Percentiles rank a stretch among this genome's conserved stretches.
Evolutionary conservation across 1,284 basidiomycete genomes (phyloP).

Genomic region (Rhizoctonia solani): DNA sequence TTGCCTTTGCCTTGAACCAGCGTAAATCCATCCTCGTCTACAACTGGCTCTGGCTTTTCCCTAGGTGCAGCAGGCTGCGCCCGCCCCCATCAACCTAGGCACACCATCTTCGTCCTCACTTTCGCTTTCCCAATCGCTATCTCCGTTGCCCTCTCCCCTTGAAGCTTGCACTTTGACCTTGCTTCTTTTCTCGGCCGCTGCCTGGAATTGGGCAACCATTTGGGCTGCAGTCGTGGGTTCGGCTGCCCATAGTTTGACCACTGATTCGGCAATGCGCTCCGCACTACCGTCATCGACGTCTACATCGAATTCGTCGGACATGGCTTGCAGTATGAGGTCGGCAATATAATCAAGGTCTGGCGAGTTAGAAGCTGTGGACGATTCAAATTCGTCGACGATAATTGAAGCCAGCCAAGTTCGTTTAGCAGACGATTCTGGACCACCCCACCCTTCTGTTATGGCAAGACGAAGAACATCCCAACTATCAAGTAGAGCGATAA

Average conservation of each 20-base stretch:
- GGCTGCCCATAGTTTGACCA: slow-evolving; percentile 69
- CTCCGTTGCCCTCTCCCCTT: slow-evolving; percentile 49
- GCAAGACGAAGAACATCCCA: slow-evolving; percentile 87
- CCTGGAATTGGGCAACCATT: slow-evolving; percentile 60
- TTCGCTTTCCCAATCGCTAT: slow-evolving; percentile 51
- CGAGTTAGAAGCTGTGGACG: slow-evolving; percentile 46
- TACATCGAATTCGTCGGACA: slow-evolving; percentile 84
- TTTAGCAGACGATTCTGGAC: slow-evolving; percentile 69
- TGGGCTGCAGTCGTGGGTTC: slow-evolving; percentile 50
- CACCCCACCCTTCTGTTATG: slow-evolving; percentile 82
- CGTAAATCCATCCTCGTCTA: slow-evolving; percentile 89
- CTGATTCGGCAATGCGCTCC: slow-evolving; percentile 67
- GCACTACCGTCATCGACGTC: slow-evolving; percentile 80
- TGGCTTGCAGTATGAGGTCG: slow-evolving; percentile 74
- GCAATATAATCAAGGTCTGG: slow-evolving; percentile 79
- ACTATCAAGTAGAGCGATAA: slow-evolving; percentile 73
- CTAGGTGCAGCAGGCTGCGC: slow-evolving; percentile 39
- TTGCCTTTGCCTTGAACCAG: slow-evolving; percentile 70
- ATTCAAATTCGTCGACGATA: slow-evolving; percentile 83
- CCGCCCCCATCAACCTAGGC: slow-evolving; percentile 57
- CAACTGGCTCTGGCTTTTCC: slow-evolving; percentile 59
- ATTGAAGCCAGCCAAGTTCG: slow-evolving; percentile 79
- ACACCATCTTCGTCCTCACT: slow-evolving; percentile 54
- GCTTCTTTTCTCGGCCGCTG: slow-evolving; percentile 61
- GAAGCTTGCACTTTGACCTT: slow-evolving; percentile 60